Evolutionary conservation across 495 filamentous ascomycete genomes (phyloP).

Genomic region (Physcia stellaris): DNA sequence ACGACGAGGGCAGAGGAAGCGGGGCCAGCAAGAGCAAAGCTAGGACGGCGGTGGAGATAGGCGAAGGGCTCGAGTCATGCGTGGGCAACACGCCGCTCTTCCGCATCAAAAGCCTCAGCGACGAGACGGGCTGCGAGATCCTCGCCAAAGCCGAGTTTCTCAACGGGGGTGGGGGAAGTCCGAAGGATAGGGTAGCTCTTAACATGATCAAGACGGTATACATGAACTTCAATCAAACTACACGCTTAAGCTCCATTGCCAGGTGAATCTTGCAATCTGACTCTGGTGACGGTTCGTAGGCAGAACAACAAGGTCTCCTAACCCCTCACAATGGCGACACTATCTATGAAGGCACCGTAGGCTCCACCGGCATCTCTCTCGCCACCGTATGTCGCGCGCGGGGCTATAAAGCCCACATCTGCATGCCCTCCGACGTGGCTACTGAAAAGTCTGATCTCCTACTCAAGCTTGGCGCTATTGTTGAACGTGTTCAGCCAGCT

Average conservation of each 20-base stretch:
- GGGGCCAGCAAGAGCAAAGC: neutral
- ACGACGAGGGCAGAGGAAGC: neutral
- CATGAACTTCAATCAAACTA: neutral
- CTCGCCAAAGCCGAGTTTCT: slow-evolving; percentile 93
- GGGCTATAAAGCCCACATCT: slow-evolving; percentile 88
- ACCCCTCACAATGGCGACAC: slow-evolving; percentile 73
- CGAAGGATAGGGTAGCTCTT: slow-evolving; percentile 89
- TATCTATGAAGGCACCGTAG: slow-evolving; percentile 95
- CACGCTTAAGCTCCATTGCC: too few relatives aligned
- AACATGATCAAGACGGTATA: slow-evolving; percentile 65
- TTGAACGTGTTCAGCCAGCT: slow-evolving; percentile 78
- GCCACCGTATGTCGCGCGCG: slow-evolving; percentile 76
- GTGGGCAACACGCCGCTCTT: slow-evolving; percentile 93
- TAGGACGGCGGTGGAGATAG: slow-evolving; percentile 15
- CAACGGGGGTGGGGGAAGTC: slow-evolving; percentile 88
- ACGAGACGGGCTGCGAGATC: slow-evolving; percentile 86
- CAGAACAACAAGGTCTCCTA: slow-evolving; percentile 66
- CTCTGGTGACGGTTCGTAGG: too few relatives aligned
- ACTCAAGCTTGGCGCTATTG: slow-evolving; percentile 75
- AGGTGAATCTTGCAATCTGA: too few relatives aligned
- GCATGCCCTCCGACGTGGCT: slow-evolving; percentile 89
- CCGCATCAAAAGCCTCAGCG: slow-evolving; percentile 72
- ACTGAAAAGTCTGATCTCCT: slow-evolving; percentile 81
- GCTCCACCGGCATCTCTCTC: slow-evolving; percentile 85
- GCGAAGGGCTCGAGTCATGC: slow-evolving; percentile 74